A percentile compares a stretch with the other conserved stretches of the same genome.
phyloP scores from a whole-genome alignment of 106 monocot species.

The Chionographis japonica region DNA sequence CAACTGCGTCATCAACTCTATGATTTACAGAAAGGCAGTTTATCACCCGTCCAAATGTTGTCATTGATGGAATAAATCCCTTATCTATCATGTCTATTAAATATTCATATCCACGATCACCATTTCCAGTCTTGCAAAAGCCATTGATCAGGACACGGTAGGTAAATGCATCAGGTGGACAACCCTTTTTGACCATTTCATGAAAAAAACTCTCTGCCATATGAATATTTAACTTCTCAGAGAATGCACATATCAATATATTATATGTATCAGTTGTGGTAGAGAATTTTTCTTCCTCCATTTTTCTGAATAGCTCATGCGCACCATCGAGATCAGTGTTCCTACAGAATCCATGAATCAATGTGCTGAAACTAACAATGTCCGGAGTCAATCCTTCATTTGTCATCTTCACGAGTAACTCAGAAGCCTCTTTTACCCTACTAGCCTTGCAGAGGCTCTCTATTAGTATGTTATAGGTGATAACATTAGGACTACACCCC shows the following conservation, averaged over 20 bases:
- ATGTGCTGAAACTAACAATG: conserved; percentile 31
- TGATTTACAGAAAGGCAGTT: too few species aligned
- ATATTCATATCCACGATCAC: conserved; percentile 23
- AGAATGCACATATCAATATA: conserved; percentile 25
- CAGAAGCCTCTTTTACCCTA: conserved; percentile 20
- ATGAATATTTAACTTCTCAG: conserved; percentile 16
- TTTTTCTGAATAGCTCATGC: conserved; percentile 22
- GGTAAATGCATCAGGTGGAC: conserved; percentile 27
- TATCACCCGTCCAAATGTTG: too few species aligned
- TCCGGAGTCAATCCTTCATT: conserved; percentile 29
- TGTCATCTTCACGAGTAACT: conserved; percentile 24
- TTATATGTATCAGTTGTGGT: conserved; percentile 34
- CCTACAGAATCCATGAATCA: conserved; percentile 39
- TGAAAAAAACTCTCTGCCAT: conserved; percentile 27
- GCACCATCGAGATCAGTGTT: conserved; percentile 29
- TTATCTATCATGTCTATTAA: too few species aligned
- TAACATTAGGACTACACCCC: conserved; percentile 34
- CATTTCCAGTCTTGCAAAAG: conserved; percentile 22
- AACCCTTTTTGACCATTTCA: conserved; percentile 23
- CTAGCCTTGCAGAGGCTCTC: conserved; percentile 30
- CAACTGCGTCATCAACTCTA: too few species aligned
- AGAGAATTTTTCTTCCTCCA: conserved; percentile 15
- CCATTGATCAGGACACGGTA: conserved; percentile 30
- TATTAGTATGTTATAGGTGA: too few species aligned
- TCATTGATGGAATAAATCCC: too few species aligned